Base-by-base conservation (phyloP, 2,329 filamentous ascomycete genomes). In the Hyphodiscus sp. region DNA sequence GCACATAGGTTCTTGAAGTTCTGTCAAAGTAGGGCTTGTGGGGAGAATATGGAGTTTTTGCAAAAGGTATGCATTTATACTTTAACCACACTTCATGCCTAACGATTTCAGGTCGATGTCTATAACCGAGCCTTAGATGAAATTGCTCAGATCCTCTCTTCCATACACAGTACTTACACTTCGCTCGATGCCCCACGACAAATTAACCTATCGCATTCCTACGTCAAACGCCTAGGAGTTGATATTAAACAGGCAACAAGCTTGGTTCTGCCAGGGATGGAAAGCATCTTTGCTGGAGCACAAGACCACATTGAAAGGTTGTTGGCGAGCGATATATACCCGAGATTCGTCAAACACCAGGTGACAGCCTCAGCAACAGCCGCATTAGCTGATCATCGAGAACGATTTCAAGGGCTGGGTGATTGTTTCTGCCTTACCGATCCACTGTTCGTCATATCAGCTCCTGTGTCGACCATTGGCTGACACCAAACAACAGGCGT, bases 381-480 rank as follows among this genome's bases (percentile, higher is more conserved):
- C 41, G 74, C 77, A 1, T 63, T 82, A 2, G 70, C 74, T 1
- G 64, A 70, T 5, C 67, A 71, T 53, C 63, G 63, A 62, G 70
- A 49, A 20, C 68, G 63, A 54, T 83, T 76, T 50, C 74, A 75
- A 2, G 81, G 81, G 0, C 70, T 85, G 0, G 80, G 79, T 9
- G 74, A 79, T 47, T 79, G 79, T 20, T 83, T 58, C 23, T 80
- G 79, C 52, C 63, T 84, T 16, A 81, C 77, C 0, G 76, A 83
- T 59, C 76, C 77, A 13, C 60, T 51, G 65, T 68, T 54, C 23
- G 23, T 26, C 23, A 26, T 26, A 8, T 26, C 8, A 8, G 8
- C 23, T 8, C 23, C 3, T 8, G 23, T 8, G 4, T 26, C 49
- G 51, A 47, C 30, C 13, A n/a, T 15, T 26, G 49, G 23, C 55